Base-by-base conservation (phyloP, 164 flowering plant genomes). In the Magnolia sinica region DNA sequence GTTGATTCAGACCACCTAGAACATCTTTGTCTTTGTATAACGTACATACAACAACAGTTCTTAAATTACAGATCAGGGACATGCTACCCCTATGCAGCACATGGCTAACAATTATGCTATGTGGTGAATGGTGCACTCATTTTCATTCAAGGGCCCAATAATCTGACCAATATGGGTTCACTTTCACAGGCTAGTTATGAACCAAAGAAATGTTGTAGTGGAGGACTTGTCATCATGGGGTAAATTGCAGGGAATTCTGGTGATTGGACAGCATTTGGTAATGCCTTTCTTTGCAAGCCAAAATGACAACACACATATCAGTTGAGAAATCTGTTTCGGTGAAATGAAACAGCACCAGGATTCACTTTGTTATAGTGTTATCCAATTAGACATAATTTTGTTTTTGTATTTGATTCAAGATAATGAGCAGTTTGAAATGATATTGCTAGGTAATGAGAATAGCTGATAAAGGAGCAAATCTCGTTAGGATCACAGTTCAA, bases 401-500 rank as follows among this genome's bases (percentile, higher is more conserved):
- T 29, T 10, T 29, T 10, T 23, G 11, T 14, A 13, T 68, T 19
- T 22, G 68, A 19, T n/a, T 64, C 23, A 64, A 64, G 23, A n/a
- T 64, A 64, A 64, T 64, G 9, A 20, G 24, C 37, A 18, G 29
- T 59, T 64, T 51, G 61, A 50, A 73, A 18, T 79, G 37, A 75
- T 31, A 66, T 52, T 10, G n/a, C 1, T 71, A 95, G 99, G 99
- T 95, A 6, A 95, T 95, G 98, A 86, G 85, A 85, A 95, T 95
- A 78, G 97, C 99, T 65, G 99, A 95, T 83, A 85, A 80, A 74
- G 99, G 99, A 75, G 98, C 98, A 29, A 96, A 95, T 87, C 82
- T 95, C 86, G 99, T 93, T 70, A 87, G 99, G 19, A 95, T 95
- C 78, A 95, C 98, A 52, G 99, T 95, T 76, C 99, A 95, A 83